A percentile compares a stretch with the other conserved stretches of the same genome.
Evolutionary conservation across 2,329 filamentous ascomycete genomes (phyloP).

Genomic region (Trichophyton benhamiae): DNA sequence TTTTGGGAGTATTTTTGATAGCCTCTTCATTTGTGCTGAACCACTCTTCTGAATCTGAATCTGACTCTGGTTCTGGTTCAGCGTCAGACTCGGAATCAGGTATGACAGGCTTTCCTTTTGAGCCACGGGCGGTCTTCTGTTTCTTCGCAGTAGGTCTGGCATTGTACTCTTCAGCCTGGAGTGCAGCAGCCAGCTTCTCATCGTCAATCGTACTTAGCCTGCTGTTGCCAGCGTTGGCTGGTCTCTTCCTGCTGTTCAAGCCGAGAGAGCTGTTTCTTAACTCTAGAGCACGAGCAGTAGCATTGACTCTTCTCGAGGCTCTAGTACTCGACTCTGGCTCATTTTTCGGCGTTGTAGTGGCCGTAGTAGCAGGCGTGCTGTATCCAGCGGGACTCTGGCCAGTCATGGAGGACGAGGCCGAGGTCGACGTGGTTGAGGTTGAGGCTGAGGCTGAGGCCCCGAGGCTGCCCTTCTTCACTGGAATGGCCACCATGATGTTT

Average conservation of each 20-base stretch:
- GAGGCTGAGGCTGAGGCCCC: slow-evolving; percentile 20
- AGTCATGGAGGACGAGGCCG: slow-evolving; percentile 23
- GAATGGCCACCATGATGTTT: not conserved
- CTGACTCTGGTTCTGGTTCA: not conserved
- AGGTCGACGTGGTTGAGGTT: slow-evolving; percentile 14
- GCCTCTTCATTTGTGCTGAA: not conserved
- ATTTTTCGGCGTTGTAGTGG: slow-evolving; percentile 42
- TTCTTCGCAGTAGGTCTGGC: slow-evolving; percentile 24
- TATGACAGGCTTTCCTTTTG: not conserved
- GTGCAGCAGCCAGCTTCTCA: slow-evolving; percentile 42
- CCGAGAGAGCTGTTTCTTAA: slow-evolving; percentile 41
- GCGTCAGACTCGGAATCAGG: not conserved
- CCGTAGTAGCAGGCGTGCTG: slow-evolving; percentile 52
- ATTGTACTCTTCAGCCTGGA: slow-evolving; percentile 46
- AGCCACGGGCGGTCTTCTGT: slow-evolving; percentile 18
- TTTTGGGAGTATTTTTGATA: not conserved
- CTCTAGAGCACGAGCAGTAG: slow-evolving; percentile 35
- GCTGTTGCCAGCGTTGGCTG: slow-evolving; percentile 21
- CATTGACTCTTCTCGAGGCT: slow-evolving; percentile 26
- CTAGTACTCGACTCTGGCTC: slow-evolving; percentile 21
- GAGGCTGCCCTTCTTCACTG: slow-evolving; percentile 12
- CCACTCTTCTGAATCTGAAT: not conserved
- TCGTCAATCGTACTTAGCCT: slow-evolving; percentile 20
- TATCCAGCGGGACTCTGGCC: slow-evolving; percentile 37
- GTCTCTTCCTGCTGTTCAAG: slow-evolving; percentile 35